phyloP scores from a whole-genome alignment of 1,284 basidiomycete species.

The Xerocomus nothofagi region DNA sequence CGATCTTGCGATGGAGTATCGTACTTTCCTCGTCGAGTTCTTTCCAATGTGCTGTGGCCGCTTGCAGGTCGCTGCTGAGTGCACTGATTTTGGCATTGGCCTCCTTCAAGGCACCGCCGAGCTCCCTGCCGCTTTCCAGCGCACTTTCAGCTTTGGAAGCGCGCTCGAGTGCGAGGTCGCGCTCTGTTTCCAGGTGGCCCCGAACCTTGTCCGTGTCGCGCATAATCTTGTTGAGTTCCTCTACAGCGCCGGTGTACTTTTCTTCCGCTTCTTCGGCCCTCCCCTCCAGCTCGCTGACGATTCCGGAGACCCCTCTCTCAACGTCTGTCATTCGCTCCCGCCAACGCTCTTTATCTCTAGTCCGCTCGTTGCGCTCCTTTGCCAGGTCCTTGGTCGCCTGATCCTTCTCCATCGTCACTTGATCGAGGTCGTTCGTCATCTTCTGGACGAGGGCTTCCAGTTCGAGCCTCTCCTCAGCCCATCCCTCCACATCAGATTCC shows the following conservation, averaged over 20 bases:
- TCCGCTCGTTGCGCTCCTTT: slow-evolving; percentile 54
- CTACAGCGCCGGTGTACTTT: slow-evolving; percentile 40
- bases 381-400: slow-evolving; percentile 43
- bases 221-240: slow-evolving; percentile 40
- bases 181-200: slow-evolving; percentile 46
- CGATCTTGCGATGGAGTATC: slow-evolving; percentile 47
- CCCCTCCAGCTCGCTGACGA: slow-evolving; percentile 63
- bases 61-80: slow-evolving; percentile 54
- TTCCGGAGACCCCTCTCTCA: slow-evolving; percentile 62
- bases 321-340: slow-evolving; percentile 67
- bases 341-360: slow-evolving; percentile 65
- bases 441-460: slow-evolving; percentile 50
- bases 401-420: slow-evolving; percentile 40
- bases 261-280: slow-evolving; percentile 54
- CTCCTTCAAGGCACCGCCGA: slow-evolving; percentile 62
- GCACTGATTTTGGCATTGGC: slow-evolving; percentile 59
- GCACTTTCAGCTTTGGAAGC: slow-evolving; percentile 60
- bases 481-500: slow-evolving; percentile 55
- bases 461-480: slow-evolving; percentile 61
- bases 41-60: slow-evolving; percentile 52
- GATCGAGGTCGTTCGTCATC: slow-evolving; percentile 47
- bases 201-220: slow-evolving; percentile 50
- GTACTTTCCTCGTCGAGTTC: slow-evolving; percentile 27
- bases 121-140: slow-evolving; percentile 58
- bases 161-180: slow-evolving; percentile 55